Evolutionary conservation across 176 grass and related monocot genomes (phyloP), one percentile per base, ranked within the genome.

Genomic region (Triticum dicoccoides): DNA sequence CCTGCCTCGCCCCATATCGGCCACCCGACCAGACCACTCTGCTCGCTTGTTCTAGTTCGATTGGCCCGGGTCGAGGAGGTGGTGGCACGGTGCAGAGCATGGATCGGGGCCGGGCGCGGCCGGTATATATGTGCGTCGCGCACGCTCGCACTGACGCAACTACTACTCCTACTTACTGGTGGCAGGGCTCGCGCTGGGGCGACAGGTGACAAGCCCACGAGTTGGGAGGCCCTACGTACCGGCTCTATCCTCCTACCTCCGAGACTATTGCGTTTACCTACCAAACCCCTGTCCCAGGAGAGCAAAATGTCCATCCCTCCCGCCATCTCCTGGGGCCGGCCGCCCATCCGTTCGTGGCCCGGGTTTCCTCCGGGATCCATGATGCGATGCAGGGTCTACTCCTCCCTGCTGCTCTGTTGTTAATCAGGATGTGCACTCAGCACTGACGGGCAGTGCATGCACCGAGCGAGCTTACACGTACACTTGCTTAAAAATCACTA

Each of bases 1-100:
- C 78, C 94, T 51, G 4, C 94, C 94, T 67, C 87, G 74, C 25
- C 95, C 95, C 95, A 97, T 97, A 1, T 35, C 61, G 37, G 49
- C 45, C 24, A 11, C 56, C 68, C 5, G 4, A n/a, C 56, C 39
- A 27, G 47, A 51, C 49, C 14, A 17, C 49, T 54, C 51, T 21
- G 56, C 56, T 59, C 20, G 18, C 56, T 21, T 0, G 20, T 7
- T 52, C 25, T 18, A 32, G 0, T 3, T 61, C 18, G 66, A 14
- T 73, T n/a, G n/a, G 38, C 61, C 68, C 78, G 49, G 14, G 39
- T 11, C 3, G 38, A 20, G 44, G 39, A 42, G 64, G 24, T 41
- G 25, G 24, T 18, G 61, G 75, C 59, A 87, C 8, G 68, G 62
- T 49, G 75, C 84, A 24, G 63, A 77, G 56, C 39, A 77, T 41